A percentile compares a stretch with the other conserved stretches of the same genome.
These are phyloP conservation scores for Ceratocystis ficicola DNA, from an alignment of 2,329 filamentous ascomycete species.

Conservation along the genomic window DNA sequence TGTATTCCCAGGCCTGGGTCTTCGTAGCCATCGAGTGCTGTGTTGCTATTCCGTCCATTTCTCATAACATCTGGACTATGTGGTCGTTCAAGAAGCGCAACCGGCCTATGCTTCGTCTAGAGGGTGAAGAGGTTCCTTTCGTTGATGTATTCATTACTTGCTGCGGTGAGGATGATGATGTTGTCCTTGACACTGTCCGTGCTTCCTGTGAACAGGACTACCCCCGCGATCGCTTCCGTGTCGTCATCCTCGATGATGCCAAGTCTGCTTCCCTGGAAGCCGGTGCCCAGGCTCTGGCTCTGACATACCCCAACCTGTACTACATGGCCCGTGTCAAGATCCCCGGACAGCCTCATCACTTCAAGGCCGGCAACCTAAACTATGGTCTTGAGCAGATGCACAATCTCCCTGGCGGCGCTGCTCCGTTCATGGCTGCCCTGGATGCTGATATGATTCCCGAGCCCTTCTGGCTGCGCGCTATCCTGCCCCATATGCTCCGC, in stretches of 20 bases:
- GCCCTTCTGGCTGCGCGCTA: constrained; percentile 45
- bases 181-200: constrained; percentile 46
- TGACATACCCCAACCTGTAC: constrained; percentile 37
- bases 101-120: constrained; percentile 42
- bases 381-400: constrained; percentile 42
- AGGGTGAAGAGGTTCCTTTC: constrained; percentile 38
- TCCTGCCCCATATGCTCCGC: constrained; percentile 47
- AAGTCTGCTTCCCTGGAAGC: constrained; percentile 34
- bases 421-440: constrained; percentile 48
- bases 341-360: constrained; percentile 41
- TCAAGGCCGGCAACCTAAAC: constrained; percentile 55
- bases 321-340: constrained; percentile 42
- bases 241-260: constrained; percentile 46
- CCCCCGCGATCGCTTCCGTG: constrained; percentile 39
- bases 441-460: constrained; percentile 60
- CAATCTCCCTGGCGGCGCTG: constrained; percentile 42
- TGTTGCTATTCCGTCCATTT: constrained; percentile 42
- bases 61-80: constrained; percentile 48
- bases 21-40: constrained; percentile 44
- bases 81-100: constrained; percentile 43
- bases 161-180: constrained; percentile 44
- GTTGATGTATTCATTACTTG: constrained; percentile 47
- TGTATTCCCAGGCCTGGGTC: constrained; percentile 43
- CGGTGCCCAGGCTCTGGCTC: constrained; percentile 31
- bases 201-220: constrained; percentile 45